Percentiles rank a stretch among this genome's conserved stretches.
Evolutionary conservation across 192 early-diverging fungal species (phyloP).

Genomic region (Coemansia sp.): DNA sequence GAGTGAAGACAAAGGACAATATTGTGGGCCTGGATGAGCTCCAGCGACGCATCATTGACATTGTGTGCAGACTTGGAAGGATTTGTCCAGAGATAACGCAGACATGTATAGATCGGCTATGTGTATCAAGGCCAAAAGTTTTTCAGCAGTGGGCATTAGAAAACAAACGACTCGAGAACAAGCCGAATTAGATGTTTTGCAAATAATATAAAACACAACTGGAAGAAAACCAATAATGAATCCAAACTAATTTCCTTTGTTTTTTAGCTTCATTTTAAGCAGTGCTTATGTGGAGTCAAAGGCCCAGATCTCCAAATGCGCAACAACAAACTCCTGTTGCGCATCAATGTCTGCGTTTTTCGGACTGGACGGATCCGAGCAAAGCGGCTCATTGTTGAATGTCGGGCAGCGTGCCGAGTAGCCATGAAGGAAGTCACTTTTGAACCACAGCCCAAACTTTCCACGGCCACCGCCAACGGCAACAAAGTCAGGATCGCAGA

Average conservation of each 20-base stretch:
- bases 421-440: slow-evolving; percentile 68
- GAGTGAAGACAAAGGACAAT: neutral
- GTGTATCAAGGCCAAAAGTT: slow-evolving; percentile 1
- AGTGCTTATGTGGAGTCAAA: slow-evolving; percentile 23
- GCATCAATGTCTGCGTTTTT: slow-evolving; percentile 37
- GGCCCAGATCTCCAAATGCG: slow-evolving; percentile 51
- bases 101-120: slow-evolving; percentile 10
- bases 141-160: slow-evolving; percentile 7
- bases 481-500: slow-evolving; percentile 71
- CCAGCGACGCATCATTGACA: neutral
- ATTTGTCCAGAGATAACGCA: slow-evolving; percentile 4
- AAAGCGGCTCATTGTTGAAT: slow-evolving; percentile 73
- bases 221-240: neutral
- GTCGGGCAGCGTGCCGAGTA: slow-evolving; percentile 69
- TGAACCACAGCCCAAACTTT: slow-evolving; percentile 74
- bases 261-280: neutral
- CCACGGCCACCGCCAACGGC: slow-evolving; percentile 80
- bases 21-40: neutral
- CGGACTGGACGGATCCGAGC: slow-evolving; percentile 32
- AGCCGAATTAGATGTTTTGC: too few relatives aligned
- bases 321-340: slow-evolving; percentile 52
- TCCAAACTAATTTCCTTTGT: neutral
- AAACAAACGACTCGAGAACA: neutral
- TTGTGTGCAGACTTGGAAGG: neutral
- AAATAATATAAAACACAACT: neutral